Percentiles rank a stretch among this genome's conserved stretches.
Conservation (phyloP, 164 flowering plant genomes). For the Buxus sempervirens region DNA sequence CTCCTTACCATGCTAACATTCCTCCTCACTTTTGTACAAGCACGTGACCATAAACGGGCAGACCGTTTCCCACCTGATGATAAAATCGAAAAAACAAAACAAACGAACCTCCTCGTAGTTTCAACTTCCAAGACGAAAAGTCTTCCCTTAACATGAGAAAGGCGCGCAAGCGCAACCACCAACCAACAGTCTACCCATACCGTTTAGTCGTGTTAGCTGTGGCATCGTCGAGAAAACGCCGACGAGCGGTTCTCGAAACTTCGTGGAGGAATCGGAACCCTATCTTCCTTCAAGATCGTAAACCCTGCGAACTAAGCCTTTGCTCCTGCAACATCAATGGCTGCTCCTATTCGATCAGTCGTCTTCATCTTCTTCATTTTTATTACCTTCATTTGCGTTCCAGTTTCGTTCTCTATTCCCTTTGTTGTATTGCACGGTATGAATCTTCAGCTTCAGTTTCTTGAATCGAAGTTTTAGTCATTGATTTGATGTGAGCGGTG, state of each 20-base stretch:
- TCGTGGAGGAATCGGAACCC: background rate
- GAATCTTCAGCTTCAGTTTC: background rate
- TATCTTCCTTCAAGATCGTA: background rate
- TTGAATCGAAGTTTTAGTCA: background rate
- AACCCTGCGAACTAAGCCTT: background rate
- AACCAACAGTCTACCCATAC: too few species aligned
- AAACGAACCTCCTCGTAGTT: too few species aligned
- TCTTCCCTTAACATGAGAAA: too few species aligned
- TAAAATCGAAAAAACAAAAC: too few species aligned
- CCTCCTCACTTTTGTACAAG: too few species aligned
- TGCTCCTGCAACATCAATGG: background rate
- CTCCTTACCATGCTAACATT: too few species aligned
- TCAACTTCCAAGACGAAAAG: too few species aligned
- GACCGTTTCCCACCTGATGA: too few species aligned
- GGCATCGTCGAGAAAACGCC: too few species aligned
- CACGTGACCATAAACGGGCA: too few species aligned
- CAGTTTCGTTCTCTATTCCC: slow-evolving; percentile 42
- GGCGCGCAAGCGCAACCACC: too few species aligned
- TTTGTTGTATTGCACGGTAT: slow-evolving; percentile 72
- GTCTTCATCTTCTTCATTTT: slow-evolving; percentile 7
- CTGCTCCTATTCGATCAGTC: background rate
- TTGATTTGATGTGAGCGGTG: background rate
- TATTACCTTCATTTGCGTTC: slow-evolving; percentile 22
- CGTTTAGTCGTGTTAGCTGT: too few species aligned
- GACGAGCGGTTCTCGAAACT: background rate